Percentiles rank a stretch among this genome's conserved stretches.
These are phyloP conservation scores for Globisporangium orthogonon DNA, from an alignment of 352 stramenopile genomes.

Conservation along the genomic window DNA sequence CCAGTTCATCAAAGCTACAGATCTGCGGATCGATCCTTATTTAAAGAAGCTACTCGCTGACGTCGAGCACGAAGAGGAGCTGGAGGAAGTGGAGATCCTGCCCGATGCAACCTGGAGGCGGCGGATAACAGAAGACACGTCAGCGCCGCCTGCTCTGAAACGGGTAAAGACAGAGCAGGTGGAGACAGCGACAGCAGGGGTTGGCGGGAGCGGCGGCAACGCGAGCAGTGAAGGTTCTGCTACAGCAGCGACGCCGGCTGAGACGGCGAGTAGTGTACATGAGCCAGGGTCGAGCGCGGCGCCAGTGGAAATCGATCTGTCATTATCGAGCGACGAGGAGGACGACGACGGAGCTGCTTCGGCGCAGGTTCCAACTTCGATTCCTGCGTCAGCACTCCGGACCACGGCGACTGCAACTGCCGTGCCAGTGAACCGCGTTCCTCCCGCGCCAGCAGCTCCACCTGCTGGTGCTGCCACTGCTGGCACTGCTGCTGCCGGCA, in stretches of 20 bases:
- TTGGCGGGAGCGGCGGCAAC: neutral
- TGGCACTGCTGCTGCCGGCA: neutral
- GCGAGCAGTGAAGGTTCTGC: neutral
- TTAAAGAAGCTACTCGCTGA: conserved; percentile 86
- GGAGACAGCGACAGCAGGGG: conserved; percentile 5
- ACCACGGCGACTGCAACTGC: neutral
- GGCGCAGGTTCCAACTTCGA: neutral
- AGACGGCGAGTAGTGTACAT: conserved; percentile 4
- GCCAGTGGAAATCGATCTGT: conserved; percentile 71
- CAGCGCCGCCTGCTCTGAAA: conserved; percentile 35
- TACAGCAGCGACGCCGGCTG: conserved; percentile 9
- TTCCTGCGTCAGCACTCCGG: neutral
- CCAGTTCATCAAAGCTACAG: conserved; percentile 84
- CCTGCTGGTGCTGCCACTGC: conserved; percentile 3
- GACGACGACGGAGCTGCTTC: conserved; percentile 20
- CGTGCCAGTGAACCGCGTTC: conserved; percentile 5
- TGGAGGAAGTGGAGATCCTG: conserved; percentile 90
- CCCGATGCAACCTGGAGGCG: conserved; percentile 79
- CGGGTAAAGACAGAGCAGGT: conserved; percentile 46
- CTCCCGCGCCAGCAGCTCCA: conserved; percentile 1
- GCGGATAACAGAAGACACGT: conserved; percentile 40
- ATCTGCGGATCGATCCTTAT: conserved; percentile 88
- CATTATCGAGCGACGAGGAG: conserved; percentile 64
- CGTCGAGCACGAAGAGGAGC: conserved; percentile 70
- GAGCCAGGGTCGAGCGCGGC: conserved; percentile 22